phyloP scores from a whole-genome alignment of 2,329 filamentous ascomycete genomes.

The Aspergillus ochraceus region DNA sequence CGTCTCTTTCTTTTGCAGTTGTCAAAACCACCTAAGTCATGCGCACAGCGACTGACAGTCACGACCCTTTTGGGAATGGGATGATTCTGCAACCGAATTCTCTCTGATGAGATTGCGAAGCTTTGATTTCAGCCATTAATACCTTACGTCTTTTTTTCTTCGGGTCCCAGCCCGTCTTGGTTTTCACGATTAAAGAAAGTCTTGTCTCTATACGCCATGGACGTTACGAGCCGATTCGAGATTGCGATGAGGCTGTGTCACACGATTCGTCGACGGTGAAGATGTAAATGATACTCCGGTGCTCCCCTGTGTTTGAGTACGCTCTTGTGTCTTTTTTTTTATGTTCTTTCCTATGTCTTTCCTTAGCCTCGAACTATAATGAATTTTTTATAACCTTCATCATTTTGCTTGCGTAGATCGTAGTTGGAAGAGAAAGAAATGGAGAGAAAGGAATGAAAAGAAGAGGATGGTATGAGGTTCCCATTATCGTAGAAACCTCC shows the following conservation, averaged over 20 bases:
- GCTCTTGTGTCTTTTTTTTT: conserved; percentile 22
- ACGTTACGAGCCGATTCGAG: conserved; percentile 29
- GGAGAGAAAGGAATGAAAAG: neutral
- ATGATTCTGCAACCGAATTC: conserved; percentile 36
- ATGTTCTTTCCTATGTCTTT: conserved; percentile 16
- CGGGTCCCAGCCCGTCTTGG: conserved; percentile 34
- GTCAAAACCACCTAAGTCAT: conserved; percentile 45
- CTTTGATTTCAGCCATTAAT: conserved; percentile 38
- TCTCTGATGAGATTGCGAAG: conserved; percentile 28
- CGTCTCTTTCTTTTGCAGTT: conserved; percentile 29
- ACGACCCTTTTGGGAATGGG: conserved; percentile 31
- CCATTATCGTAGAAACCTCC: neutral
- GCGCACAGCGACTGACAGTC: conserved; percentile 27
- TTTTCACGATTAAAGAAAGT: conserved; percentile 31
- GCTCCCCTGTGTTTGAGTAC: conserved; percentile 36
- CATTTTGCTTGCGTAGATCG: neutral
- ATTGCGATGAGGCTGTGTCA: conserved; percentile 26
- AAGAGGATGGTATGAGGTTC: neutral
- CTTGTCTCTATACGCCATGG: conserved; percentile 27
- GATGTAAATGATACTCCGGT: conserved; percentile 47
- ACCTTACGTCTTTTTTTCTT: conserved; percentile 36
- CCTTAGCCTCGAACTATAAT: conserved; percentile 22
- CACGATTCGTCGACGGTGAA: conserved; percentile 32
- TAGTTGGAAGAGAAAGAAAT: neutral
- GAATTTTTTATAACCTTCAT: conserved; percentile 8